Percentiles rank a stretch among this genome's conserved stretches.
Conservation (phyloP, 345 rosid genomes). For the Lenwebbia sp. region DNA sequence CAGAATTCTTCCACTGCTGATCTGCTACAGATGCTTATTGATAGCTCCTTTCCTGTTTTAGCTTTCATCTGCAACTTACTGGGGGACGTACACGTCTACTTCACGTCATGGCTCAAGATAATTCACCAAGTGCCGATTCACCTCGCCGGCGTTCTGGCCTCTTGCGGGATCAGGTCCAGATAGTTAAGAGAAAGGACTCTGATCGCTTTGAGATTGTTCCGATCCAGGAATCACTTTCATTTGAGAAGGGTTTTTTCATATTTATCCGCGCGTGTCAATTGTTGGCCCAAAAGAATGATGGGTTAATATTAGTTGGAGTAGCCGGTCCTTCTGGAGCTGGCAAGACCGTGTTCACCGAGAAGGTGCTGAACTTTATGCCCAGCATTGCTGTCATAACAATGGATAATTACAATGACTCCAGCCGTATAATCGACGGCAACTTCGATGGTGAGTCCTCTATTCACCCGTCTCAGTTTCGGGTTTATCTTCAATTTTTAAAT, state of each 20-base stretch:
- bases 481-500: not conserved
- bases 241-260: slow-evolving; percentile 86
- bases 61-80: not conserved
- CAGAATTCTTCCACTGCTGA: not conserved
- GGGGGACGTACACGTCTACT: not conserved
- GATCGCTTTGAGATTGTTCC: slow-evolving; percentile 79
- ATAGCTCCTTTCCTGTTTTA: not conserved
- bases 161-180: slow-evolving; percentile 78
- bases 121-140: slow-evolving; percentile 39
- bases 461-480: not conserved
- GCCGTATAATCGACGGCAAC: slow-evolving; percentile 88
- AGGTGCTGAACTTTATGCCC: slow-evolving; percentile 84
- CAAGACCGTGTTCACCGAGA: slow-evolving; percentile 91
- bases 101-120: slow-evolving; percentile 46
- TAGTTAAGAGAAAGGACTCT: slow-evolving; percentile 59
- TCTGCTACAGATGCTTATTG: not conserved
- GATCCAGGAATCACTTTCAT: slow-evolving; percentile 64
- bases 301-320: slow-evolving; percentile 78
- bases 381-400: slow-evolving; percentile 84
- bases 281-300: slow-evolving; percentile 85
- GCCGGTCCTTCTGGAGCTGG: slow-evolving; percentile 99
- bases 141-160: slow-evolving; percentile 81
- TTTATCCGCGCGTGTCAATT: slow-evolving; percentile 88
- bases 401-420: slow-evolving; percentile 91
- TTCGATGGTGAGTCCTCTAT: slow-evolving; percentile 58